Evolutionary conservation across 2,329 filamentous ascomycete genomes (phyloP).

Genomic region (Knufia fluminis): DNA sequence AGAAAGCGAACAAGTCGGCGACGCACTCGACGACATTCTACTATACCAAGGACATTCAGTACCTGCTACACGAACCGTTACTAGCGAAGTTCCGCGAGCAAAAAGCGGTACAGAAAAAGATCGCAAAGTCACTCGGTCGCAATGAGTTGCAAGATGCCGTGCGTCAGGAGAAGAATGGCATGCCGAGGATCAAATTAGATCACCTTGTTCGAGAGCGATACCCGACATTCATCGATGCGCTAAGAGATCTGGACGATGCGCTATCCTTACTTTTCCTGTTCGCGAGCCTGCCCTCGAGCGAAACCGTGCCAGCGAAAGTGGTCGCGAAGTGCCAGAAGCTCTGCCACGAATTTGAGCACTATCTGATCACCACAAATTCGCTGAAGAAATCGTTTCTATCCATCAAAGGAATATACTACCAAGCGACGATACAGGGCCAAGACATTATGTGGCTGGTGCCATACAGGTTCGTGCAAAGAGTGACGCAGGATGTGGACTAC

Average conservation of each 20-base stretch:
- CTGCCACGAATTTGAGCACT: conserved; percentile 94
- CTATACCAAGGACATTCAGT: conserved; percentile 93
- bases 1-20: conserved; percentile 87
- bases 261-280: conserved; percentile 96
- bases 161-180: conserved; percentile 82
- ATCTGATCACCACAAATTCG: conserved; percentile 83
- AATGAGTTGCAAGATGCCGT: conserved; percentile 84
- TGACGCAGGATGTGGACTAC: conserved; percentile 92
- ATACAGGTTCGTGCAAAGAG: conserved; percentile 93
- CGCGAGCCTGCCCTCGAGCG: conserved; percentile 85
- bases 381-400: conserved; percentile 93
- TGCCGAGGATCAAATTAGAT: conserved; percentile 82
- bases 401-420: conserved; percentile 99
- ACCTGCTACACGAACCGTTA: conserved; percentile 91
- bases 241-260: conserved; percentile 92
- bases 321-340: conserved; percentile 89
- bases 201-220: conserved; percentile 98
- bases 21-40: conserved; percentile 88
- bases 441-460: conserved; percentile 95
- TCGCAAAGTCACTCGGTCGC: conserved; percentile 79
- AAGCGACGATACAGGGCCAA: conserved; percentile 93
- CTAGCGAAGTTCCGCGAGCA: conserved; percentile 93
- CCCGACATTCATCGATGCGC: conserved; percentile 87
- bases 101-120: conserved; percentile 96
- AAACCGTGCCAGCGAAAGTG: conserved; percentile 85